Evolutionary conservation across 73 alveolate species (phyloP).

Genomic region (Stentor coeruleus): DNA sequence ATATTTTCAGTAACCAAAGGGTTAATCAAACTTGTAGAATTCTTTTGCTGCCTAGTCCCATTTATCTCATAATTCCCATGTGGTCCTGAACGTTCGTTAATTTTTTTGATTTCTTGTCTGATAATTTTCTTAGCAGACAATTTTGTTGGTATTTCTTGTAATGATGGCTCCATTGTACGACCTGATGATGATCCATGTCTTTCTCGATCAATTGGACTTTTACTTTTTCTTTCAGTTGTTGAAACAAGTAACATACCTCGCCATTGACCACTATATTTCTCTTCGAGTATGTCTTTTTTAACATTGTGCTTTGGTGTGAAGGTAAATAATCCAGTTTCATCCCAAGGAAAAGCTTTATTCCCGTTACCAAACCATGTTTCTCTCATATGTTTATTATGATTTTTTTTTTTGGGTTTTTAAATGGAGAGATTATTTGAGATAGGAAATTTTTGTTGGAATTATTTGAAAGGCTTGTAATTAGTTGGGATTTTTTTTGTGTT

Average conservation of each 20-base stretch:
- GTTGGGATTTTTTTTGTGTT: too few species aligned
- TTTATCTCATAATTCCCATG: background rate
- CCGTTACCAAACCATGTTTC: too few species aligned
- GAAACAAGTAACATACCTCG: background rate
- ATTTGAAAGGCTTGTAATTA: too few species aligned
- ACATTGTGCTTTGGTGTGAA: too few species aligned
- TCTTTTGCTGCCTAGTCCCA: background rate
- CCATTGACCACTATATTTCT: slow-evolving; percentile 1
- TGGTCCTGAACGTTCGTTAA: background rate
- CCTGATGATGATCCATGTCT: background rate
- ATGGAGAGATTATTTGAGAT: too few species aligned
- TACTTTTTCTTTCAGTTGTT: too few species aligned
- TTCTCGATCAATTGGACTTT: background rate
- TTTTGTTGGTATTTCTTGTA: background rate
- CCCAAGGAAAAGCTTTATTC: too few species aligned
- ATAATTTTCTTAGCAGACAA: background rate
- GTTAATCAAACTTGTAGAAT: background rate
- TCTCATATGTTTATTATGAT: too few species aligned
- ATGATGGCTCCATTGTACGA: background rate
- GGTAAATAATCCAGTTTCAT: too few species aligned
- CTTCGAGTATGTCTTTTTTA: too few species aligned
- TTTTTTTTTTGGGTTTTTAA: too few species aligned
- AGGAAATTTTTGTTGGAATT: too few species aligned
- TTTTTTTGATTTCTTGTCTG: background rate
- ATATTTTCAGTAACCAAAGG: background rate